Base-by-base conservation (phyloP, 495 filamentous ascomycete genomes). In the Hypoxylon crocopeplum region DNA sequence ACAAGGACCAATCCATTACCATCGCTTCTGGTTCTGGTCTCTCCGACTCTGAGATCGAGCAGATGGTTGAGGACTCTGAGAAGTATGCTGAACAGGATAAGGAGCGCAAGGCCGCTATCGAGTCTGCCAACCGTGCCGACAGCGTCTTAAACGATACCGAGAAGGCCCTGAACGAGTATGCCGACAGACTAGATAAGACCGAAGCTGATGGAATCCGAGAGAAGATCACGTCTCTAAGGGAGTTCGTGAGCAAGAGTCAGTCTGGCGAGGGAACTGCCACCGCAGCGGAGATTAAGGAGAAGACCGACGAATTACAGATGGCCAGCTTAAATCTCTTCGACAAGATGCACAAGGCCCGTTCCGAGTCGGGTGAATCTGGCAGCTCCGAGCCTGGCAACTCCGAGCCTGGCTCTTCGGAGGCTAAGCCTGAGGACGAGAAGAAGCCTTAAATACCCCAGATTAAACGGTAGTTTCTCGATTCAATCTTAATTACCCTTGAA, bases 1-100 rank as follows among this genome's bases (percentile, higher is more conserved):
- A 90, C 86, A 98, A 98, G 86, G 94, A 98, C 72, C 94, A 98
- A 84, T 97, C 93, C 50, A 98, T 98, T 80, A 97, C 93, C 72
- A 97, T 96, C 72, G 93, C 94, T 56, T 98, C 95, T 46, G 94
- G 94, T 73, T 98, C 94, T 51, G 94, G 94, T 88, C 91, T 98
- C 44, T 96, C 91, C 30, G 92, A 98, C 42, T 73, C 83, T 21
- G 94, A 98, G 81, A 98, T 98, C 68, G 84, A 96, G 79, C 83
- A 81, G 69, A 98, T 98, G 94, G 93, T 98, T 70, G 83, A 94
- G 62, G 94, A 97, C 70, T 93, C 94, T 40, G 94, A 98, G 87
- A 91, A 91, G 79, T 98, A 95, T 76, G 91, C 88, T 62, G 94
- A 94, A 75, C 69, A 84, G 62, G 94, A 98, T 75, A 97, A 97